These are phyloP conservation scores for Picocystis salinarum DNA, from an alignment of 139 green algal genomes.

Conservation along the genomic window DNA sequence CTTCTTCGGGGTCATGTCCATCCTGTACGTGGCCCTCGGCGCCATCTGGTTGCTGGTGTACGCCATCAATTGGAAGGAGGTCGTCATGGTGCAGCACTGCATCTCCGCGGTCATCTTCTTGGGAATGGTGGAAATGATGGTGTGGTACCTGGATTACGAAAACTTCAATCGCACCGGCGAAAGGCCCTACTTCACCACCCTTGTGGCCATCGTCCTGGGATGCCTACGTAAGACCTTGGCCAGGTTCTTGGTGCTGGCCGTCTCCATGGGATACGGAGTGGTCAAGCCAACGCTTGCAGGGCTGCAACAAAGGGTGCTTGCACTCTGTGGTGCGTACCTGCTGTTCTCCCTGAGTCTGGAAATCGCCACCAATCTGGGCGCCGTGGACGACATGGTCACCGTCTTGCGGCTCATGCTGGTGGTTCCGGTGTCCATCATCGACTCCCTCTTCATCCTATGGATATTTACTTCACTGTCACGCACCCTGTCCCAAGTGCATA, in stretches of 20 bases:
- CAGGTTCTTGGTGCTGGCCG: conserved; percentile 33
- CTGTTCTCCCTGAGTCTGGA: conserved; percentile 20
- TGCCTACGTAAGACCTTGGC: conserved; percentile 29
- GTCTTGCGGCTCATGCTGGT: conserved; percentile 25
- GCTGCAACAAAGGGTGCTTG: conserved; percentile 26
- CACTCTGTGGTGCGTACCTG: conserved; percentile 26
- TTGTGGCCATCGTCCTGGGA: conserved; percentile 36
- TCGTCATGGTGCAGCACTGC: conserved; percentile 39
- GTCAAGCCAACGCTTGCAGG: conserved; percentile 37
- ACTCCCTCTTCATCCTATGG: conserved; percentile 49
- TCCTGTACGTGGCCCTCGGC: conserved; percentile 4
- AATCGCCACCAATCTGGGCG: conserved; percentile 34
- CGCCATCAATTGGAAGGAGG: conserved; percentile 22
- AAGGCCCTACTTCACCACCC: conserved; percentile 24
- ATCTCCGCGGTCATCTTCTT: conserved; percentile 34
- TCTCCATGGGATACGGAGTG: conserved; percentile 45
- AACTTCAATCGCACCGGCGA: conserved; percentile 46
- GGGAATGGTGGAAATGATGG: conserved; percentile 34
- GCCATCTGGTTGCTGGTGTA: conserved; percentile 10
- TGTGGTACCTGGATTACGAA: conserved; percentile 51
- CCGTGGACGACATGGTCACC: conserved; percentile 36
- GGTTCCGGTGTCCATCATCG: conserved; percentile 37
- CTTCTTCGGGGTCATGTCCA: conserved; percentile 25
- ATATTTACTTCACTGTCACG: conserved; percentile 39
- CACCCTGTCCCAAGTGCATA: conserved; percentile 32